A percentile compares a stretch with the other conserved stretches of the same genome.
Evolutionary conservation across 164 flowering plant genomes (phyloP).

Genomic region (Stephania cephalantha): DNA sequence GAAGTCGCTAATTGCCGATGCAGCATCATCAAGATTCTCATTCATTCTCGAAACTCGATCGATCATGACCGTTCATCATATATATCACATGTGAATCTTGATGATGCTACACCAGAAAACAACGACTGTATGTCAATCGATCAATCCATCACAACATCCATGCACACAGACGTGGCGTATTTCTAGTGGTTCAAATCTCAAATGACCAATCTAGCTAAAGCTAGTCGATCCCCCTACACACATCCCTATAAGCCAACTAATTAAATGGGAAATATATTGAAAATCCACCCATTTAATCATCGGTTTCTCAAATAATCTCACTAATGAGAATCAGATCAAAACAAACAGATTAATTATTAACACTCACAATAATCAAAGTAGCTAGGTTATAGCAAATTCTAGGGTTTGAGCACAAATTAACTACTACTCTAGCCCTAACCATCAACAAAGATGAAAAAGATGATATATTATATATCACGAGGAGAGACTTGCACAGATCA

Average conservation of each 20-base stretch:
- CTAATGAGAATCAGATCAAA: background rate
- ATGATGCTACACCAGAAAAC: conserved; percentile 45
- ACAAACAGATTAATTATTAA: too few species aligned
- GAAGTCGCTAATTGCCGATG: conserved; percentile 51
- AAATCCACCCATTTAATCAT: background rate
- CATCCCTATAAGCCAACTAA: background rate
- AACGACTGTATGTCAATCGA: conserved; percentile 20
- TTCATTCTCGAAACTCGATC: background rate
- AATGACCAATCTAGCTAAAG: background rate
- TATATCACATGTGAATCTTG: conserved; percentile 41
- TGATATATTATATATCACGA: too few species aligned
- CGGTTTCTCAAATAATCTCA: background rate
- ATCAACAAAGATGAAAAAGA: too few species aligned
- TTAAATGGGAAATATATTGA: background rate
- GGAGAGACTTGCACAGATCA: background rate
- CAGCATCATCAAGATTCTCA: conserved; percentile 89
- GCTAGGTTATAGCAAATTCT: background rate
- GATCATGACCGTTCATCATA: conserved; percentile 5
- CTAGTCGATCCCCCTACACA: background rate
- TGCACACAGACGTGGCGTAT: background rate
- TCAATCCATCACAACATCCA: conserved; percentile 10
- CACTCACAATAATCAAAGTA: background rate
- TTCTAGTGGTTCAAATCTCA: background rate
- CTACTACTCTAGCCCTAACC: too few species aligned
- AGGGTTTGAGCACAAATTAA: background rate